Base-by-base conservation (phyloP, 352 stramenopile species). In the Pythium sp. region DNA sequence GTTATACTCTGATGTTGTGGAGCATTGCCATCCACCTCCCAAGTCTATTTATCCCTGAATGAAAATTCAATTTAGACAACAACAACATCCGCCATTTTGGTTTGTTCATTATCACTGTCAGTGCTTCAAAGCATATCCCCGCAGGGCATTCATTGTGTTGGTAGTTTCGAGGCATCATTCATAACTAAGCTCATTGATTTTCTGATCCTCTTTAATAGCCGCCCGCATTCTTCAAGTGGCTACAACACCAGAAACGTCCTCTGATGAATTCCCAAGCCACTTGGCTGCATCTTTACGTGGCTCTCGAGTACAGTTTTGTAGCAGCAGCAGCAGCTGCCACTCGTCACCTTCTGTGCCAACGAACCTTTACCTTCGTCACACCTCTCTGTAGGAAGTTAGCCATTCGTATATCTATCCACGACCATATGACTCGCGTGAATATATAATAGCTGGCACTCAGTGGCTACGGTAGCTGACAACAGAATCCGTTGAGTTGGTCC, bases 41-140 rank as follows among this genome's bases (percentile, higher is more conserved):
- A 38, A 65, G 58, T 65, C 43, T 65, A 65, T 57, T 65, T 58
- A 64, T 64, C 59, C 43, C 24, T 11, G 47, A 64, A 56, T 51
- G 26, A 43, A 56, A 56, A 32, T 64, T 64, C 59, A 64, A 24
- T 53, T 64, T 64, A 64, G 59, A 64, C 59, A 64, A 18, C 58
- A 57, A 56, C 36, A 22, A 5, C 32, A 22, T 4, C 24, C n/a
- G 0, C 12, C 36, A 22, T 18, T 34, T 49, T 14, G 26, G 14
- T 3, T 38, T 58, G 18, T n/a, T 34, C 53, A 36, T 36, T 15
- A 38, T 38, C 8, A 11, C 9, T 20, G 11, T 43, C 36, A 43
- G 15, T 15, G 4, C 11, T 41, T 41, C 9, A 12, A 41, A 41
- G 34, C 30, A 32, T 32, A 32, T 4, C 32, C 5, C 12, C 6